Evolutionary conservation across 441 rosid genomes (phyloP), one percentile per base, ranked within the genome.

Genomic region (Daphne laureola): DNA sequence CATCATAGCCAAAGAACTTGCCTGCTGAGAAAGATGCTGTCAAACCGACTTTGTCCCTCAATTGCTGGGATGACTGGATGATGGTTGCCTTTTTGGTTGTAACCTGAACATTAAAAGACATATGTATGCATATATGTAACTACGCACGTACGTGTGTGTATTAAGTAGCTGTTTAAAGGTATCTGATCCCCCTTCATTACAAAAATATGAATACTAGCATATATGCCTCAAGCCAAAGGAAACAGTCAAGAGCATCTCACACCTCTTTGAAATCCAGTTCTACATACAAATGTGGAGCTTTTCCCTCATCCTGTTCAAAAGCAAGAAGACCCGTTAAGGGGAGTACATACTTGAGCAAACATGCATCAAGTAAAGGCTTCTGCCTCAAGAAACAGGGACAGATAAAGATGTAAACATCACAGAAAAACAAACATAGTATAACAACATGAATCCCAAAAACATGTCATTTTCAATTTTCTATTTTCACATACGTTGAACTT

Each of bases 181-280:
- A 62, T 21, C 17, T 44, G 14, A 44, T 43, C 25, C 8, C n/a
- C 21, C 13, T 46, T 17, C n/a, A 2, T 15, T 14, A 41, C 58
- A 38, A 9, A 43, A 23, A 43, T 43, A n/a, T n/a, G n/a, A n/a
- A n/a, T 43, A 60, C 49, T 62, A 26, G 21, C 35, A 42, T 14
- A 12, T 9, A 6, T 5, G 38, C 11, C 6, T 31, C 38, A 31
- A 31, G 38, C 11, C 38, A 6, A 31, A 9, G 38, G 38, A 9
- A 31, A 31, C 38, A 31, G 38, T 31, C 7, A 31, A 57, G 45
- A 49, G 51, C 35, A 51, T 35, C 49, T 52, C 51, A 65, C 54
- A 93, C 98, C 98, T 93, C 96, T 71, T 79, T 83, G 68, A 87
- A 93, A 77, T 90, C 98, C 70, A 93, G 75, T 78, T 93, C 98